These are phyloP conservation scores for Plasmodium gonderi DNA, from an alignment of 169 alveolate genomes.

Conservation along the genomic window DNA sequence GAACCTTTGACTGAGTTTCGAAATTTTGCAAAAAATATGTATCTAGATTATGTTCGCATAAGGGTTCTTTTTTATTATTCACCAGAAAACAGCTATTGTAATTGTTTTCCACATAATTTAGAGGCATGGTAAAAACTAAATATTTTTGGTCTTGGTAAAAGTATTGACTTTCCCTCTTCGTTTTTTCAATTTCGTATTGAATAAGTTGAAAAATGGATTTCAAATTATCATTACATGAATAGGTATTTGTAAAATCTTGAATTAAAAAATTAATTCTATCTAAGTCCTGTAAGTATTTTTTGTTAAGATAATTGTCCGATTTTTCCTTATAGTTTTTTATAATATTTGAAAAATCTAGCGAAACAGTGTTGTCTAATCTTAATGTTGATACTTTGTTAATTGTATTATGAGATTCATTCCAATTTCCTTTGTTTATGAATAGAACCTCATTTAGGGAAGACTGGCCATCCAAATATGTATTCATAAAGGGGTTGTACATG, in stretches of 20 bases:
- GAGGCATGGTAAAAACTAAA: constrained; percentile 22
- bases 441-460: neutral
- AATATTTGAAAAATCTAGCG: neutral
- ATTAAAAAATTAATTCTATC: constrained; percentile 19
- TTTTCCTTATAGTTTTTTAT: constrained; percentile 21
- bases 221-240: constrained; percentile 53
- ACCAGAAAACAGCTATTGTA: neutral
- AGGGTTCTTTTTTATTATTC: neutral
- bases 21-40: neutral
- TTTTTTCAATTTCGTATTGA: constrained; percentile 46
- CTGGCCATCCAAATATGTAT: neutral
- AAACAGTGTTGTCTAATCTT: neutral
- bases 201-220: constrained; percentile 66
- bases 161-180: constrained; percentile 18
- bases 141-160: constrained; percentile 39
- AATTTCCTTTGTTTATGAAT: neutral
- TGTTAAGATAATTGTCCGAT: constrained; percentile 31
- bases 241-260: constrained; percentile 15
- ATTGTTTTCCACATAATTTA: neutral
- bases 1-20: neutral
- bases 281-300: constrained; percentile 33
- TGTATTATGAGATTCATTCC: neutral
- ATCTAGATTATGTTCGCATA: neutral
- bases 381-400: neutral
- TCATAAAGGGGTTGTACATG: neutral